Evolutionary conservation across 192 early-diverging fungal species (phyloP).

Genomic region (Gaertneriomyces sp.): DNA sequence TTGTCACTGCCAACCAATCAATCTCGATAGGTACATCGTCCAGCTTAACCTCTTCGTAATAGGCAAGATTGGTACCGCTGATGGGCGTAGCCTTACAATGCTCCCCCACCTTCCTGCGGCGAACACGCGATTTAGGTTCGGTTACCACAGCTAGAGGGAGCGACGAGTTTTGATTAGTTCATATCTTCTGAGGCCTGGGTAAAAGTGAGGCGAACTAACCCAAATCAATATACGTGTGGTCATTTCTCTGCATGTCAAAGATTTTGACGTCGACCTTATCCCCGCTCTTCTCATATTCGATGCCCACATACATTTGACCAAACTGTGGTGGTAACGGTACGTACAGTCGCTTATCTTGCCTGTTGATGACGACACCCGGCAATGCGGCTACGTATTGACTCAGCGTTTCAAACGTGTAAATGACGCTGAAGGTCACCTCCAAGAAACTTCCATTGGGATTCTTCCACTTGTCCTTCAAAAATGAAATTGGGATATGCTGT

Average conservation of each 20-base stretch:
- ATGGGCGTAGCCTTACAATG: constrained; percentile 7
- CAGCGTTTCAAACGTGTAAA: constrained; percentile 3
- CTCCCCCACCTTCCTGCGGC: background rate
- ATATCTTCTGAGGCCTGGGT: too few relatives aligned
- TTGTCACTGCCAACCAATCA: background rate
- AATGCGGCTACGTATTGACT: background rate
- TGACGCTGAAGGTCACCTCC: background rate
- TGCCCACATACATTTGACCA: constrained; percentile 1
- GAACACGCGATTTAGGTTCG: constrained; percentile 3
- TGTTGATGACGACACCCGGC: background rate
- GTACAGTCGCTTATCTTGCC: constrained; percentile 2
- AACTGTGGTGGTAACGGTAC: constrained; percentile 5
- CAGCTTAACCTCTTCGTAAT: constrained; percentile 16
- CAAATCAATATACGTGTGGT: background rate
- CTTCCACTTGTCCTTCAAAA: constrained; percentile 3
- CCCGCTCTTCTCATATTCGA: constrained; percentile 9
- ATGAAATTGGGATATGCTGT: constrained; percentile 1
- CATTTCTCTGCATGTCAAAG: background rate
- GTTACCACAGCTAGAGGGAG: background rate
- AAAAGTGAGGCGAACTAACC: too few relatives aligned
- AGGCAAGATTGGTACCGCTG: constrained; percentile 6
- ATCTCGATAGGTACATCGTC: constrained; percentile 12
- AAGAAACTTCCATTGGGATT: background rate
- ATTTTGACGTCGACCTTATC: constrained; percentile 11
- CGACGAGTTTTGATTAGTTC: too few relatives aligned